Evolutionary conservation across 257 asterid genomes (phyloP).

Genomic region (Plantago elongata): DNA sequence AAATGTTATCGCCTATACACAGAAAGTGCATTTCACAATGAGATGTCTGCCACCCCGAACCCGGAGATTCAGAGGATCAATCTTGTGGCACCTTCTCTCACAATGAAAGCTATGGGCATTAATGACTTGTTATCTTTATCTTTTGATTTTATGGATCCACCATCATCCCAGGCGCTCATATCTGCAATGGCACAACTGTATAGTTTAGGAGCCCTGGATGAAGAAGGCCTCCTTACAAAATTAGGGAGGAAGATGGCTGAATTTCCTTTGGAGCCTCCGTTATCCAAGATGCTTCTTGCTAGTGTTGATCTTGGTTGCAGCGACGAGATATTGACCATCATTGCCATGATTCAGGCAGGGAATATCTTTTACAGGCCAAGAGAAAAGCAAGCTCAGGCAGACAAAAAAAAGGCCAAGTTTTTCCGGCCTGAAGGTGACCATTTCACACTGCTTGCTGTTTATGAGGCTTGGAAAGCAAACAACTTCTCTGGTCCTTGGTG

Average conservation of each 20-base stretch:
- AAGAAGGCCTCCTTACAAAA: constrained; percentile 83
- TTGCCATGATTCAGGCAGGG: constrained; percentile 90
- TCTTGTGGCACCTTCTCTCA: constrained; percentile 72
- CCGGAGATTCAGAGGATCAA: constrained; percentile 94
- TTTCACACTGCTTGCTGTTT: constrained; percentile 80
- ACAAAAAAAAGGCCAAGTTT: constrained; percentile 80
- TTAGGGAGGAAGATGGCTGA: constrained; percentile 94
- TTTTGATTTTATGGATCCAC: constrained; percentile 95
- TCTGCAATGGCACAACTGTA: constrained; percentile 90
- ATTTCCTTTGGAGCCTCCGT: constrained; percentile 85
- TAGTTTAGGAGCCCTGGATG: constrained; percentile 88
- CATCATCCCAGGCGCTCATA: constrained; percentile 82
- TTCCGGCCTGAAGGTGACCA: constrained; percentile 93
- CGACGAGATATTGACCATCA: constrained; percentile 83
- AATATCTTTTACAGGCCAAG: constrained; percentile 85
- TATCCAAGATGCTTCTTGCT: constrained; percentile 89
- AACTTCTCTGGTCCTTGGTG: constrained; percentile 92
- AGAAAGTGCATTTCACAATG: constrained; percentile 93
- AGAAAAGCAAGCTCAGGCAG: constrained; percentile 94
- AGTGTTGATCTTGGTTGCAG: constrained; percentile 86
- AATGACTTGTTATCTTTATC: constrained; percentile 73
- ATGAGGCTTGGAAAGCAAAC: constrained; percentile 92
- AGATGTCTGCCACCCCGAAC: constrained; percentile 82
- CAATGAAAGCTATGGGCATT: constrained; percentile 92
- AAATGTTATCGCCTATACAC: constrained; percentile 91